These are phyloP conservation scores for Proliferodiscus dingleyae DNA, from an alignment of 2,329 filamentous ascomycete species.

Conservation along the genomic window DNA sequence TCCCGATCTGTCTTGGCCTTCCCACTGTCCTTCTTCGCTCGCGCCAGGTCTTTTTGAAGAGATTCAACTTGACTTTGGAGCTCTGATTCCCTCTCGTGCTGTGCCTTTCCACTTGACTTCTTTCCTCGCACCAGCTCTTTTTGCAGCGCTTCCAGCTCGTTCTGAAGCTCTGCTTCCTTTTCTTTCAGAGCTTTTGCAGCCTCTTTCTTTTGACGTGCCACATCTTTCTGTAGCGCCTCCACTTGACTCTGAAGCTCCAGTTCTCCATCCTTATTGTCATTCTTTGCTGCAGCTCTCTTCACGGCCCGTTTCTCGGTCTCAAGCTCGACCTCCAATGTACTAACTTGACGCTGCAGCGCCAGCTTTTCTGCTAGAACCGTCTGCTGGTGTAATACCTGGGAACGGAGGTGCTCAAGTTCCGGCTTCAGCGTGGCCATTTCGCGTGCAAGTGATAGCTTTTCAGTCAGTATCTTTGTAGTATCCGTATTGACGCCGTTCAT, in stretches of 20 bases:
- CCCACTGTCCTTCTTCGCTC: conserved; percentile 30
- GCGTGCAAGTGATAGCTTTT: conserved; percentile 57
- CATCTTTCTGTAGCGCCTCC: conserved; percentile 34
- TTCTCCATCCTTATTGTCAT: conserved; percentile 37
- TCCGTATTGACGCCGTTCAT: conserved; percentile 64
- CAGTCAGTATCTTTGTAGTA: conserved; percentile 63
- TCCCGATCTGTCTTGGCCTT: conserved; percentile 7
- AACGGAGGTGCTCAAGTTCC: conserved; percentile 57
- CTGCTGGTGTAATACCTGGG: conserved; percentile 57
- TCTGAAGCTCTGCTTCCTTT: conserved; percentile 25
- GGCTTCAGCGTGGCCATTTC: conserved; percentile 55
- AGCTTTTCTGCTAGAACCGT: conserved; percentile 73
- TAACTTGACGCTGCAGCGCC: conserved; percentile 71
- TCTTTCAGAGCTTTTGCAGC: conserved; percentile 33
- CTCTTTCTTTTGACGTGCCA: conserved; percentile 37
- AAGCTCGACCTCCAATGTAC: conserved; percentile 71
- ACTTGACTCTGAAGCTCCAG: conserved; percentile 36
- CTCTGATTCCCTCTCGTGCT: conserved; percentile 31
- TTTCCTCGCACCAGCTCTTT: conserved; percentile 33
- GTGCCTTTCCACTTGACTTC: conserved; percentile 35
- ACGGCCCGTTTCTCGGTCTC: conserved; percentile 73
- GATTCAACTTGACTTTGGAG: conserved; percentile 27
- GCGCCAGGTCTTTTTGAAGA: conserved; percentile 29
- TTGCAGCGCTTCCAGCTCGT: conserved; percentile 22
- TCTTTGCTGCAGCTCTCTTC: conserved; percentile 48